A percentile compares a stretch with the other conserved stretches of the same genome.
These are phyloP conservation scores for Gnomoniopsis sp. DNA, from an alignment of 2,329 filamentous ascomycete genomes.

Conservation along the genomic window DNA sequence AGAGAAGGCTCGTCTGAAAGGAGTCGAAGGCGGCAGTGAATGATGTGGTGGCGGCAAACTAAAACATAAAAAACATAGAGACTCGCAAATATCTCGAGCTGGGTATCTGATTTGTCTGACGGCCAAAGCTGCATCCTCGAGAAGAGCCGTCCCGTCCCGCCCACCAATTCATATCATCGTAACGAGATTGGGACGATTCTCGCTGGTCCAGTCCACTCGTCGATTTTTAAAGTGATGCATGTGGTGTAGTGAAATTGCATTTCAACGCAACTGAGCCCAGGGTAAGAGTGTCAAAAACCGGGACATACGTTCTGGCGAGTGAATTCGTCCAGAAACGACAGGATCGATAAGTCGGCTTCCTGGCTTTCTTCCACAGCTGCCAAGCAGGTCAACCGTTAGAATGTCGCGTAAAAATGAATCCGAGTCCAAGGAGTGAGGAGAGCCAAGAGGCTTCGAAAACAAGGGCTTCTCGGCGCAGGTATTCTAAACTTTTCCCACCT, in stretches of 20 bases:
- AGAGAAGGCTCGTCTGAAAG: background rate
- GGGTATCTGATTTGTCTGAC: slow-evolving; percentile 20
- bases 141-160: slow-evolving; percentile 13
- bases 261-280: slow-evolving; percentile 7
- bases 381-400: slow-evolving; percentile 18
- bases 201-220: slow-evolving; percentile 17
- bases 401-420: slow-evolving; percentile 33
- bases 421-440: slow-evolving; percentile 29
- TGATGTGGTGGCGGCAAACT: slow-evolving; percentile 8
- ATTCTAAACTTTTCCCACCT: slow-evolving; percentile 38
- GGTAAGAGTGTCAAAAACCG: slow-evolving; percentile 6
- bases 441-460: slow-evolving; percentile 29
- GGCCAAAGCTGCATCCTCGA: slow-evolving; percentile 15
- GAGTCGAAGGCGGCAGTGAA: slow-evolving; percentile 9
- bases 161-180: slow-evolving; percentile 16
- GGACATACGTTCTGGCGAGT: slow-evolving; percentile 2
- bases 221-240: slow-evolving; percentile 16
- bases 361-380: slow-evolving; percentile 7
- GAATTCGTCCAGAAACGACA: slow-evolving; percentile 16
- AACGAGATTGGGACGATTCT: slow-evolving; percentile 21
- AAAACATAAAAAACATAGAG: slow-evolving; percentile 10
- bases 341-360: slow-evolving; percentile 1
- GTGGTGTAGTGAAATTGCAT: slow-evolving; percentile 2
- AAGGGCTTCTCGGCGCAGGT: slow-evolving; percentile 32
- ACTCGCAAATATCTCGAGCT: slow-evolving; percentile 11